Base-by-base conservation (phyloP, 2,329 filamentous ascomycete genomes). In the Scedosporium boydii region DNA sequence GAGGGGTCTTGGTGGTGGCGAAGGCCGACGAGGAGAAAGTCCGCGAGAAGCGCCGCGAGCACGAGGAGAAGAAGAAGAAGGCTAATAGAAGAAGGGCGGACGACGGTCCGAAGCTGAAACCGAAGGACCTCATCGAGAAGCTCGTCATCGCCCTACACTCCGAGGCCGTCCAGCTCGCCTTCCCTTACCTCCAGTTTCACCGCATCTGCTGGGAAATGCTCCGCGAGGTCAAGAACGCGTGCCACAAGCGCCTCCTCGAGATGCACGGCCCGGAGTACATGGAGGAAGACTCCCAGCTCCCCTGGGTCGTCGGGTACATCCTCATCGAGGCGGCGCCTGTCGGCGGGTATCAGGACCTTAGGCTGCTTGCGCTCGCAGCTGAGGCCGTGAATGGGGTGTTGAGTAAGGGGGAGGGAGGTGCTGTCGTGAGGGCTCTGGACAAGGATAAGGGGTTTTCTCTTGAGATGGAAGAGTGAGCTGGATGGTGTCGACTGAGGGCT, bases 121-220 rank as follows among this genome's bases (percentile, higher is more conserved):
- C 68, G 0, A 66, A 67, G 3, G 53, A 72, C 21, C 70, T 78
- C 0, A 66, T 77, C 26, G 58, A 68, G 51, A 61, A 63, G 3
- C 69, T 80, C 2, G 65, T 67, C 2, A 63, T 72, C 10, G 68
- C 73, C 0, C 68, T 80, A 2, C 66, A 76, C 1, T 67, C 65
- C 6, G 78, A 80, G 64, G 62, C 69, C 0, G 3, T 73, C 1
- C 73, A 77, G 63, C 59, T 78, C 4, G 65, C 66, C 0, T 76
- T 78, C 59, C 75, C 78, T n/a, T 77, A 77, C 61, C 64, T 78
- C 34, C 14, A 56, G 4, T 66, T 81, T 63, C 78, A 80, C 64
- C 71, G 72, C 3, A 61, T 63, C 27, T 76, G 73, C 68, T 80
- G 76, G 76, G 64, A 63, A 14, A 57, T 77, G 2, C 70, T 81